Conservation (phyloP, 2,329 filamentous ascomycete species). For the Fusarium tupiense region DNA sequence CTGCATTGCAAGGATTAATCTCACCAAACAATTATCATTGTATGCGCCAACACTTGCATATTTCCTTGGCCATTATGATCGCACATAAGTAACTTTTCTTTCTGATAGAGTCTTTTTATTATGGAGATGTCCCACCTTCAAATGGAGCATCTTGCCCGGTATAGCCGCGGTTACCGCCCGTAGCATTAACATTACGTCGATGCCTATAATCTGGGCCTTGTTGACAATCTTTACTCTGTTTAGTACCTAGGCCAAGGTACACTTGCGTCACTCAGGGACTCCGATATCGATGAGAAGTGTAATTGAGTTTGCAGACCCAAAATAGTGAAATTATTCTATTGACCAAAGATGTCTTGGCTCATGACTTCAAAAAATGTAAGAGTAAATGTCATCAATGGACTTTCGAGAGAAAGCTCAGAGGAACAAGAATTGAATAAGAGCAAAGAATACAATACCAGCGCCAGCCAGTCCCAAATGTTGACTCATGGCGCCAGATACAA, state of each 20-base stretch:
- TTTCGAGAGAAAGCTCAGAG: neutral
- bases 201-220: neutral
- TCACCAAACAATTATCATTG: neutral
- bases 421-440: neutral
- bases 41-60: neutral
- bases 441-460: neutral
- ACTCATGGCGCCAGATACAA: conserved; percentile 5
- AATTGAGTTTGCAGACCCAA: neutral
- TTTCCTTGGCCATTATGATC: neutral
- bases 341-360: neutral
- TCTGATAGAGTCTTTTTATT: neutral
- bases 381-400: neutral
- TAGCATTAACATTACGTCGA: neutral
- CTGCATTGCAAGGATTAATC: neutral
- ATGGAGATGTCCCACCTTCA: conserved; percentile 12
- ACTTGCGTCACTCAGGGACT: neutral
- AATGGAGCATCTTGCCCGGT: neutral
- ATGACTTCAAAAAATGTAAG: neutral
- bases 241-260: neutral
- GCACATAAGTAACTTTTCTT: neutral
- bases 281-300: neutral
- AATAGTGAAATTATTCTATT: neutral
- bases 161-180: conserved; percentile 6
- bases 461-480: neutral
- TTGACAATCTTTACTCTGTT: neutral